These are phyloP conservation scores for Cardiosporidium cionae DNA, from an alignment of 169 alveolate species.

Conservation along the genomic window DNA sequence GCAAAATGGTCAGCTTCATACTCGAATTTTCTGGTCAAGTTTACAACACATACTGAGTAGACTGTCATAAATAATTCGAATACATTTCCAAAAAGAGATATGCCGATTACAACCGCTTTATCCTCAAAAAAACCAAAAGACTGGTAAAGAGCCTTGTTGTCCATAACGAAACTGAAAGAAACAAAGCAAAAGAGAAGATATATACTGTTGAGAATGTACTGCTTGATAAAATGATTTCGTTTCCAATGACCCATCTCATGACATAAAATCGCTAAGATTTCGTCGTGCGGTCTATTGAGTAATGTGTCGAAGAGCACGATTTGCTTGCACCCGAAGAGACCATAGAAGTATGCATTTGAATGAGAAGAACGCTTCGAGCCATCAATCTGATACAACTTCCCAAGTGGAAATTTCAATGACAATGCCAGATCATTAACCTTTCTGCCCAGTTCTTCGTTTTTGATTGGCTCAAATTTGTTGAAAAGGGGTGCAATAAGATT, in stretches of 20 bases:
- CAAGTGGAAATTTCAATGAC: conserved; percentile 71
- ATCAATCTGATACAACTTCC: conserved; percentile 82
- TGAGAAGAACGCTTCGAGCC: conserved; percentile 82
- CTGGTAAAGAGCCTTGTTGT: conserved; percentile 50
- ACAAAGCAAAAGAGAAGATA: conserved; percentile 59
- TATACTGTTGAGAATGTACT: conserved; percentile 27
- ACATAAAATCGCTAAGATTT: conserved; percentile 73
- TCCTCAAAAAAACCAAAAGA: conserved; percentile 72
- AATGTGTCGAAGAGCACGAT: conserved; percentile 87
- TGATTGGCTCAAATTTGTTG: conserved; percentile 81
- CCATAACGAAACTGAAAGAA: conserved; percentile 53
- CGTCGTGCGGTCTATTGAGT: conserved; percentile 65
- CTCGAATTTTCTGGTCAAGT: too few species aligned
- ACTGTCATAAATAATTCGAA: too few species aligned
- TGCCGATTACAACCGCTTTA: conserved; percentile 53
- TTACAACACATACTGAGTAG: too few species aligned
- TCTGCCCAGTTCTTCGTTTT: conserved; percentile 68
- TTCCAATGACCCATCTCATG: conserved; percentile 56
- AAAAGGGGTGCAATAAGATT: conserved; percentile 84
- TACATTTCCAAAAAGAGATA: conserved; percentile 38
- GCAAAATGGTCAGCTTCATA: too few species aligned
- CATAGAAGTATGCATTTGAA: conserved; percentile 91
- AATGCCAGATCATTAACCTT: conserved; percentile 64
- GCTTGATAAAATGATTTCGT: conserved; percentile 34
- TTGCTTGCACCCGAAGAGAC: conserved; percentile 84